A percentile compares a stretch with the other conserved stretches of the same genome.
phyloP scores from a whole-genome alignment of 2,329 filamentous ascomycete genomes.

The Hypoxylon sp. region DNA sequence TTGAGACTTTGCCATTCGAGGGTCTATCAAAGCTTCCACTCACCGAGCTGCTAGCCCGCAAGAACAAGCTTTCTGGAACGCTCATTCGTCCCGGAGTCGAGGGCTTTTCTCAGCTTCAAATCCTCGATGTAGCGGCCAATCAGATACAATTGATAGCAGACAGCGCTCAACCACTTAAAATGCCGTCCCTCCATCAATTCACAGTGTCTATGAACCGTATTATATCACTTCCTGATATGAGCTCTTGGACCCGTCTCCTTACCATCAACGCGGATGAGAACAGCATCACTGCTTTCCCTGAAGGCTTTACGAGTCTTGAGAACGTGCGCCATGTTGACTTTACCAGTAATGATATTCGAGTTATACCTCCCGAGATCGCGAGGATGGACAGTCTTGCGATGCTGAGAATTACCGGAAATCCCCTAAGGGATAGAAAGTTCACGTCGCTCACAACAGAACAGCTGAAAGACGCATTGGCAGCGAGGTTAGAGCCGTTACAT shows the following conservation, averaged over 20 bases:
- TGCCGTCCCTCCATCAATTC: slow-evolving; percentile 81
- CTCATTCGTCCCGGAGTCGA: slow-evolving; percentile 76
- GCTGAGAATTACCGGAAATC: slow-evolving; percentile 88
- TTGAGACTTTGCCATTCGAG: slow-evolving; percentile 80
- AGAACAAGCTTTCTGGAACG: slow-evolving; percentile 82
- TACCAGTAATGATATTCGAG: slow-evolving; percentile 84
- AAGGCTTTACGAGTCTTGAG: slow-evolving; percentile 77
- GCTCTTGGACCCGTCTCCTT: slow-evolving; percentile 79
- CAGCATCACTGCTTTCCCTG: slow-evolving; percentile 79
- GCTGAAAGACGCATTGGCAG: slow-evolving; percentile 80
- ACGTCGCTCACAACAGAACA: slow-evolving; percentile 84
- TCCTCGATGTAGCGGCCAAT: slow-evolving; percentile 84
- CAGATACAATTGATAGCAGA: slow-evolving; percentile 56
- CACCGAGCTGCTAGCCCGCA: slow-evolving; percentile 79
- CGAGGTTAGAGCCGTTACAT: slow-evolving; percentile 73
- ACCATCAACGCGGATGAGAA: slow-evolving; percentile 88
- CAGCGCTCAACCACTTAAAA: slow-evolving; percentile 62
- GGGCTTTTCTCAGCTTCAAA: slow-evolving; percentile 75
- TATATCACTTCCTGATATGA: slow-evolving; percentile 78
- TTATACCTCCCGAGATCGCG: slow-evolving; percentile 81
- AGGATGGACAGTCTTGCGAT: slow-evolving; percentile 83
- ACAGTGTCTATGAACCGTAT: slow-evolving; percentile 87
- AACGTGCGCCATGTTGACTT: slow-evolving; percentile 85
- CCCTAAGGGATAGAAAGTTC: slow-evolving; percentile 89
- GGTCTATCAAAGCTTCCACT: slow-evolving; percentile 77